Conservation (phyloP, 2,329 filamentous ascomycete genomes). For the Colletotrichum abscissum region DNA sequence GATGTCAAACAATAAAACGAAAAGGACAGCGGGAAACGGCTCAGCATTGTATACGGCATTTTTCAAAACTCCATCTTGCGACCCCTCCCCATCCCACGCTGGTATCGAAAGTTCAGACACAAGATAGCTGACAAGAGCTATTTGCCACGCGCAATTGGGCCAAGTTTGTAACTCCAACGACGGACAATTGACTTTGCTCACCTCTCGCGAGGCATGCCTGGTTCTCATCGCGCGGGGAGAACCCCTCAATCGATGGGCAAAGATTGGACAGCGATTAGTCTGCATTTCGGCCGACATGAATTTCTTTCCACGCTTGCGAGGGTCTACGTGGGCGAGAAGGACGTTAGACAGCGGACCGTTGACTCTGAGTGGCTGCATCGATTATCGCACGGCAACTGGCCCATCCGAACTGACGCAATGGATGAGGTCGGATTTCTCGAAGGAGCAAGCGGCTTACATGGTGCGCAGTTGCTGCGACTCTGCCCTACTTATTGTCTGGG, state of each 20-base stretch:
- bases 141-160: slow-evolving; percentile 26
- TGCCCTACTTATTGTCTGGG: slow-evolving; percentile 17
- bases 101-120: slow-evolving; percentile 5
- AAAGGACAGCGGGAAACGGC: slow-evolving; percentile 8
- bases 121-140: slow-evolving; percentile 32
- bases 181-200: slow-evolving; percentile 14
- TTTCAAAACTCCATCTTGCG: slow-evolving; percentile 8
- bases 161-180: slow-evolving; percentile 13
- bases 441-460: slow-evolving; percentile 21
- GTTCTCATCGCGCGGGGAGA: slow-evolving; percentile 25
- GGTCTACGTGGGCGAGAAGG: slow-evolving; percentile 11
- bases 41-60: slow-evolving; percentile 25
- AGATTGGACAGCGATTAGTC: slow-evolving; percentile 36
- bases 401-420: slow-evolving; percentile 31
- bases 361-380: slow-evolving; percentile 27
- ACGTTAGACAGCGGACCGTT: slow-evolving; percentile 11
- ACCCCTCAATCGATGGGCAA: slow-evolving; percentile 27
- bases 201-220: slow-evolving; percentile 15
- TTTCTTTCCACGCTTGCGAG: slow-evolving; percentile 30
- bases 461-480: slow-evolving; percentile 25
- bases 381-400: slow-evolving; percentile 6
- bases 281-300: slow-evolving; percentile 26
- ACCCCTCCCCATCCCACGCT: slow-evolving; percentile 19
- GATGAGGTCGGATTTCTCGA: slow-evolving; percentile 24
- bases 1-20: not conserved